Evolutionary conservation across 75 land plant species (phyloP).

Genomic region (Pinus albicaulis): DNA sequence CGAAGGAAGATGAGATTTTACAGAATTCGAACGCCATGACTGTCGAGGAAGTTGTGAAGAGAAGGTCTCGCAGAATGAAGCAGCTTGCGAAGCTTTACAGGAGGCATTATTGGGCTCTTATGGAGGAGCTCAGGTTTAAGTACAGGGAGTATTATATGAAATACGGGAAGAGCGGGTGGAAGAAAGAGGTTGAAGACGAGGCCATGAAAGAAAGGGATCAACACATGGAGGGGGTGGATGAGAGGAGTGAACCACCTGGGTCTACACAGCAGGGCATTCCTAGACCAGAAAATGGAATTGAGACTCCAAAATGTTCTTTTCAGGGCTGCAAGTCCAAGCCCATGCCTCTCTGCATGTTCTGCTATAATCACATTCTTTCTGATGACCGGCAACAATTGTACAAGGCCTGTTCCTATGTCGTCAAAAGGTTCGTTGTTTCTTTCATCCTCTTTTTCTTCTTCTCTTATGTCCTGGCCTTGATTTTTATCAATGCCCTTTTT

Average conservation of each 20-base stretch:
- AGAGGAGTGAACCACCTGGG: constrained; percentile 31
- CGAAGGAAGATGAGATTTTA: constrained; percentile 24
- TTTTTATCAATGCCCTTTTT: no score
- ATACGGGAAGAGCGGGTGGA: constrained; percentile 67
- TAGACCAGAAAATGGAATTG: constrained; percentile 11
- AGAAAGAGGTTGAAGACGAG: constrained; percentile 27
- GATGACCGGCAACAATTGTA: constrained; percentile 81
- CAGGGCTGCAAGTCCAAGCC: constrained; percentile 74
- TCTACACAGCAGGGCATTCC: constrained; percentile 2
- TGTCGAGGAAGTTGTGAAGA: constrained; percentile 40
- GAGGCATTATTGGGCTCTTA: constrained; percentile 66
- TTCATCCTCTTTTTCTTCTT: constrained; percentile 1
- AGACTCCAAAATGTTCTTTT: constrained; percentile 34
- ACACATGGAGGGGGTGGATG: not conserved
- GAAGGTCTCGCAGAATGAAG: constrained; percentile 40
- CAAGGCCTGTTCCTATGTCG: constrained; percentile 60
- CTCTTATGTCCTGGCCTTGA: not conserved
- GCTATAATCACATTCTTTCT: constrained; percentile 68
- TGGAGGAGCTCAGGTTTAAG: constrained; percentile 62
- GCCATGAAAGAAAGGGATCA: not conserved
- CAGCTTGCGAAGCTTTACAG: constrained; percentile 53
- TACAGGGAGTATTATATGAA: constrained; percentile 69
- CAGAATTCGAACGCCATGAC: constrained; percentile 22
- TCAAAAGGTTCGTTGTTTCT: constrained; percentile 40
- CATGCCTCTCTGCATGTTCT: constrained; percentile 65